phyloP scores from a whole-genome alignment of 306 rosid species.

The Purshia tridentata region DNA sequence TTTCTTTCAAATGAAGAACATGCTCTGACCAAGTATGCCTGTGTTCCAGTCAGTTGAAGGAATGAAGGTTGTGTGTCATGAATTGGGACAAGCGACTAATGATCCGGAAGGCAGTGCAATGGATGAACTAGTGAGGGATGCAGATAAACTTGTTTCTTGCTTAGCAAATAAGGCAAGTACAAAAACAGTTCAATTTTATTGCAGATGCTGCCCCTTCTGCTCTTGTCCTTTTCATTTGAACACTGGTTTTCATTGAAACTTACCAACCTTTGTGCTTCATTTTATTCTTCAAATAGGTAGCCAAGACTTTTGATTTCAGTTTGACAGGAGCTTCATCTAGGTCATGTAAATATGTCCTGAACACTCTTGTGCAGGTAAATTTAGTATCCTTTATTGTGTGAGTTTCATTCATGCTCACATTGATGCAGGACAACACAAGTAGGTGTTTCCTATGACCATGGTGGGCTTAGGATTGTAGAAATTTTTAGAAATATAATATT shows the following conservation, averaged over 20 bases:
- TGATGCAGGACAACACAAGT: not conserved
- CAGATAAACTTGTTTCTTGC: slow-evolving; percentile 92
- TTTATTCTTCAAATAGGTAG: slow-evolving; percentile 54
- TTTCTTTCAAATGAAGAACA: not conserved
- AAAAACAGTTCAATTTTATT: not conserved
- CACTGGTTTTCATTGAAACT: not conserved
- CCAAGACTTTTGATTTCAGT: slow-evolving; percentile 97
- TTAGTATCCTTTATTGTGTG: not conserved
- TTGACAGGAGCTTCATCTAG: slow-evolving; percentile 93
- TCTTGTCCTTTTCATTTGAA: not conserved
- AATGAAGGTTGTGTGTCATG: slow-evolving; percentile 98
- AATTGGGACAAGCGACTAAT: slow-evolving; percentile 82
- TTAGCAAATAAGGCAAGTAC: slow-evolving; percentile 76
- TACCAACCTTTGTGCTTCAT: not conserved
- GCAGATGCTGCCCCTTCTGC: slow-evolving; percentile 5
- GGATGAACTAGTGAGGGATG: slow-evolving; percentile 87
- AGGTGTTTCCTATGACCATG: too few relatives aligned
- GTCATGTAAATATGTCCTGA: slow-evolving; percentile 97
- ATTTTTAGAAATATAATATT: too few relatives aligned
- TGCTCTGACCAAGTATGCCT: slow-evolving; percentile 27
- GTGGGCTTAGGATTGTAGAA: too few relatives aligned
- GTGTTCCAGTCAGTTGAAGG: slow-evolving; percentile 92
- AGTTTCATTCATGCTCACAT: slow-evolving; percentile 18
- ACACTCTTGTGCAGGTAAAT: slow-evolving; percentile 96
- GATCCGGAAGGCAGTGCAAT: slow-evolving; percentile 90